Base-by-base conservation (phyloP, 306 rosid species). In the Boehmeria nivea region DNA sequence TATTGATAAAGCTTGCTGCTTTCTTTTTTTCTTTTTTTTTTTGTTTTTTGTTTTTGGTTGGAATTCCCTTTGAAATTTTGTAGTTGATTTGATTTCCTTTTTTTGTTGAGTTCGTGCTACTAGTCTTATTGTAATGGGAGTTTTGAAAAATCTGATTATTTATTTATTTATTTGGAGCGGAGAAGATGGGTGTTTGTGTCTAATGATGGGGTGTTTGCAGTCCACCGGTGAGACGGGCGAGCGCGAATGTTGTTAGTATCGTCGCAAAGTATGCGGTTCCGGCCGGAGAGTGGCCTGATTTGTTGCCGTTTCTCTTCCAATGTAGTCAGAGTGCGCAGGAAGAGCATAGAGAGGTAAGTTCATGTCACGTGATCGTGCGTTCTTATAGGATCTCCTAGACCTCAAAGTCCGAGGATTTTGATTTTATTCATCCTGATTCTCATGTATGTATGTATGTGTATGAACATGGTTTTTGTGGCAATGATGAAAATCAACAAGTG, bases 281-380 rank as follows among this genome's bases (percentile, higher is more conserved):
- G 0, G 80, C 95, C 0, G 96, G 94, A 10, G 99, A 93, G 58
- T 93, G 99, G 99, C 86, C 95, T 3, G 96, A 93, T 49, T 77
- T 93, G 64, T 67, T 93, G 73, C 96, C 96, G 23, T 93, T 93
- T 68, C 84, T 93, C 61, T 93, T 93, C 75, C 95, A 83, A 55
- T 87, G 95, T 34, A 87, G 95, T 79, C 96, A 85, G 79, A 88
- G 99, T 83, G 64, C 81, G 2, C 95, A 87, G 47, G 99, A 93
- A 60, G 99, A 93, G 17, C 99, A 93, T 66, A 85, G 96, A 48
- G 99, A 93, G 75, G 99, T 85, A 67, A 70, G 81, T 69, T 59
- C 51, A 6, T 33, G 27, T n/a, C 36, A 23, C 45, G n/a, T 36
- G 24, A 19, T 20, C 31, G 42, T 22, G 42, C 37, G 17, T 51